Evolutionary conservation across 106 monocot species (phyloP).

Genomic region (Apostasia shenzhenica): DNA sequence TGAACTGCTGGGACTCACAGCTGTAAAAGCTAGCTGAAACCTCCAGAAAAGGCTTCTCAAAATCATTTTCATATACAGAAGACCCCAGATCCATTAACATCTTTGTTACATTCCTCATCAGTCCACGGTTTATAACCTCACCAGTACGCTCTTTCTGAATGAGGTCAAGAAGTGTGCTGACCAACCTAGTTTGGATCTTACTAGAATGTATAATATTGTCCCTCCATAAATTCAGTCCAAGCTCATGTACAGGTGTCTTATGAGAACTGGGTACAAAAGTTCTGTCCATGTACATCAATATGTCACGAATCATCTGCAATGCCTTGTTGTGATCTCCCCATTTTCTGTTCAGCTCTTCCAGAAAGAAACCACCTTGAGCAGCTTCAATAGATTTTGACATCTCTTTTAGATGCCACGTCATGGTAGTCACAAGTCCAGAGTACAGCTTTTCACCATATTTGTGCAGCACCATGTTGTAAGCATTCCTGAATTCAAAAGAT

Average conservation of each 20-base stretch:
- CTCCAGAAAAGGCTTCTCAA: conserved; percentile 79
- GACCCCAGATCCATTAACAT: conserved; percentile 88
- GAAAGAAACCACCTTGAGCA: conserved; percentile 73
- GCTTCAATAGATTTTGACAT: conserved; percentile 74
- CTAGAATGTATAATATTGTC: conserved; percentile 59
- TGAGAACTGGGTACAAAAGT: conserved; percentile 55
- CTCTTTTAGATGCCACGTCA: conserved; percentile 77
- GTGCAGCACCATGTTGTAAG: conserved; percentile 97
- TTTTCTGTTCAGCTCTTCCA: conserved; percentile 79
- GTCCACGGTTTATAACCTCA: conserved; percentile 80
- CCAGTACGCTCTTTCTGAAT: conserved; percentile 71
- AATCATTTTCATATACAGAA: conserved; percentile 75
- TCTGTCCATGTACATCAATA: conserved; percentile 98
- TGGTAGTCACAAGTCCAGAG: conserved; percentile 58
- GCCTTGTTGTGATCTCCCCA: conserved; percentile 97
- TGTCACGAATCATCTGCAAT: conserved; percentile 91
- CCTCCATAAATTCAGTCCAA: conserved; percentile 86
- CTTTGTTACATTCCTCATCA: conserved; percentile 82
- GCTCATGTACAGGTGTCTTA: conserved; percentile 81
- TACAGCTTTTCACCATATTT: conserved; percentile 89
- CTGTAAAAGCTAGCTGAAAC: conserved; percentile 83
- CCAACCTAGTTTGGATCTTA: conserved; percentile 59
- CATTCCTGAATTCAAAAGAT: conserved; percentile 55
- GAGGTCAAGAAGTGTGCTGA: conserved; percentile 68
- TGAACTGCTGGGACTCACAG: conserved; percentile 74